phyloP scores from a whole-genome alignment of 2,329 filamentous ascomycete genomes.

The Emmonsiellopsis sp. region DNA sequence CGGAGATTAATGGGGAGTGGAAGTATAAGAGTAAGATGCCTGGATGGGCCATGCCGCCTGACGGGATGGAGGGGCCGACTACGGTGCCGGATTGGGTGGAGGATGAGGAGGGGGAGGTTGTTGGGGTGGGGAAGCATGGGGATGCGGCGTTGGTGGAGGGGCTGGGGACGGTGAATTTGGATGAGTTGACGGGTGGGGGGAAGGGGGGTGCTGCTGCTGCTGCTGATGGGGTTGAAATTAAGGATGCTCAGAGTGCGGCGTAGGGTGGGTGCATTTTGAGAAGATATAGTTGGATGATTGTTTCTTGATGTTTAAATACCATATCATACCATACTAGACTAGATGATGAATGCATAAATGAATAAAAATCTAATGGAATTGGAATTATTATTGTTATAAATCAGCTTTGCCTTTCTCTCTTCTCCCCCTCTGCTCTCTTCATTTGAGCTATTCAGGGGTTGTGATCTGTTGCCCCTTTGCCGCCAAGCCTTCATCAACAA shows the following conservation, averaged over 20 bases:
- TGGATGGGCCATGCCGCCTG: slow-evolving; percentile 75
- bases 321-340: too few species aligned
- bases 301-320: not conserved
- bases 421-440: too few species aligned
- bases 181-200: slow-evolving; percentile 4
- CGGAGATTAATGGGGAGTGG: slow-evolving; percentile 75
- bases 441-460: too few species aligned
- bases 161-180: slow-evolving; percentile 9
- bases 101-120: slow-evolving; percentile 29
- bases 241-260: not conserved
- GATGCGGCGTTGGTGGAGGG: slow-evolving; percentile 15
- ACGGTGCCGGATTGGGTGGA: slow-evolving; percentile 47
- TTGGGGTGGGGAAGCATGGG: slow-evolving; percentile 22
- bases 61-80: slow-evolving; percentile 61
- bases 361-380: too few species aligned
- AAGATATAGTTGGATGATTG: not conserved
- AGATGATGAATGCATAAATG: too few species aligned
- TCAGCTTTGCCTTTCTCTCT: too few species aligned
- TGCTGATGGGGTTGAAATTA: not conserved
- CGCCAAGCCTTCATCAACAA: too few species aligned
- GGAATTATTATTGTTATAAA: too few species aligned
- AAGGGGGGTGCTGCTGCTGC: not conserved
- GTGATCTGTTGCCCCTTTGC: too few species aligned
- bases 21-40: slow-evolving; percentile 79
- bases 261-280: not conserved